Conservation (phyloP, 2,329 filamentous ascomycete genomes). For the Fusarium sambucinum region DNA sequence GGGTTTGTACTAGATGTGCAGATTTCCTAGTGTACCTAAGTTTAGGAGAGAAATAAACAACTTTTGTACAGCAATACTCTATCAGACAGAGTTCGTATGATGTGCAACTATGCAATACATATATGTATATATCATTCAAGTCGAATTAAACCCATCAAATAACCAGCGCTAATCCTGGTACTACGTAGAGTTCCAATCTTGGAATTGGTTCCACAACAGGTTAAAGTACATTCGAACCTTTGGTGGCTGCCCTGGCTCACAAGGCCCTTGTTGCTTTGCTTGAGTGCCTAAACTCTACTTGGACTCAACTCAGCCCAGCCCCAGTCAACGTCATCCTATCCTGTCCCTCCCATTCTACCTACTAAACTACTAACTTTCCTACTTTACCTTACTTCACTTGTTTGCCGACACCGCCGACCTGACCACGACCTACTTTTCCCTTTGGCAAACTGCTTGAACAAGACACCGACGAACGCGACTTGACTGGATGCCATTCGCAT, state of each 20-base stretch:
- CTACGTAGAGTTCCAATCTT: background rate
- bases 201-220: slow-evolving; percentile 17
- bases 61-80: background rate
- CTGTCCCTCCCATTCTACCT: slow-evolving; percentile 33
- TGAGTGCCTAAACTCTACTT: slow-evolving; percentile 4
- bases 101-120: background rate
- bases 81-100: too few relatives aligned
- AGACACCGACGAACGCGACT: slow-evolving; percentile 41
- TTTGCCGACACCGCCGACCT: slow-evolving; percentile 35
- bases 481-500: slow-evolving; percentile 22
- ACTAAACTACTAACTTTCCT: slow-evolving; percentile 1
- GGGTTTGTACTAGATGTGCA: background rate
- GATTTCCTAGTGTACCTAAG: background rate
- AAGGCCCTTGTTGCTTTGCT: background rate
- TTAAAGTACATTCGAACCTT: slow-evolving; percentile 16
- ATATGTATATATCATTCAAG: background rate
- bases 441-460: slow-evolving; percentile 1
- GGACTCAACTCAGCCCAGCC: slow-evolving; percentile 32
- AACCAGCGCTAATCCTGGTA: slow-evolving; percentile 12
- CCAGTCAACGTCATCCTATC: slow-evolving; percentile 45
- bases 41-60: background rate
- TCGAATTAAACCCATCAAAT: slow-evolving; percentile 6
- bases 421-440: slow-evolving; percentile 23
- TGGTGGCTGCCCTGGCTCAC: background rate
- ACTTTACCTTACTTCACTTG: slow-evolving; percentile 14